phyloP scores from a whole-genome alignment of 768 basidiomycete species.

The Suillus cothurnatus region DNA sequence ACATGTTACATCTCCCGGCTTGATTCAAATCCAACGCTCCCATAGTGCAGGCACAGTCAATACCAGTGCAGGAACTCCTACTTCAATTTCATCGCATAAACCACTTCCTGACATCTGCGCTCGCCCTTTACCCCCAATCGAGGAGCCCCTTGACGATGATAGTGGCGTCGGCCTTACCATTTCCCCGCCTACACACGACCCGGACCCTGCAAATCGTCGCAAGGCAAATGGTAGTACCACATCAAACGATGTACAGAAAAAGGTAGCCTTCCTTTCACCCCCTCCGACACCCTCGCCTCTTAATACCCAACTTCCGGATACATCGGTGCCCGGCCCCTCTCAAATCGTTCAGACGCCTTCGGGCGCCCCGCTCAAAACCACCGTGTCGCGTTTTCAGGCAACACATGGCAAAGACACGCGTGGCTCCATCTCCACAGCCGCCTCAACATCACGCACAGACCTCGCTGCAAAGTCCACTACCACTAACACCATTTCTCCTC shows the following conservation, averaged over 20 bases:
- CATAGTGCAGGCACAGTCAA: constrained; percentile 30
- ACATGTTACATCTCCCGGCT: constrained; percentile 17
- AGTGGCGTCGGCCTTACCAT: constrained; percentile 39
- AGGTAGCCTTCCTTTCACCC: constrained; percentile 86
- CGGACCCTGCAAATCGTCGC: constrained; percentile 37
- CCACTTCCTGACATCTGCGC: constrained; percentile 69
- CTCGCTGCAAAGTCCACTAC: constrained; percentile 46
- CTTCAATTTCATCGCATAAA: constrained; percentile 57
- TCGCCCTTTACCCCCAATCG: constrained; percentile 51
- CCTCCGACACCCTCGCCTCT: constrained; percentile 66
- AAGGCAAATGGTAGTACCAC: constrained; percentile 38
- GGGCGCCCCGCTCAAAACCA: constrained; percentile 55
- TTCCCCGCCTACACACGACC: constrained; percentile 21
- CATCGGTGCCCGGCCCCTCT: constrained; percentile 38
- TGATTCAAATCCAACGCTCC: constrained; percentile 31
- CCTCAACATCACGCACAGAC: constrained; percentile 66
- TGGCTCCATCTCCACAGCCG: constrained; percentile 63
- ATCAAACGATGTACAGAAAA: constrained; percentile 65
- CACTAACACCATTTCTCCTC: constrained; percentile 52
- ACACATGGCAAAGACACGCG: constrained; percentile 69
- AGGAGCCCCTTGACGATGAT: constrained; percentile 39
- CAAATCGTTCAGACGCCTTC: constrained; percentile 25
- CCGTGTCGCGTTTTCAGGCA: constrained; percentile 76
- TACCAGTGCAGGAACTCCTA: constrained; percentile 44
- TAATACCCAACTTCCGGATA: constrained; percentile 47